Conservation (phyloP, 2,329 filamentous ascomycete genomes). For the Fusarium sp. region DNA sequence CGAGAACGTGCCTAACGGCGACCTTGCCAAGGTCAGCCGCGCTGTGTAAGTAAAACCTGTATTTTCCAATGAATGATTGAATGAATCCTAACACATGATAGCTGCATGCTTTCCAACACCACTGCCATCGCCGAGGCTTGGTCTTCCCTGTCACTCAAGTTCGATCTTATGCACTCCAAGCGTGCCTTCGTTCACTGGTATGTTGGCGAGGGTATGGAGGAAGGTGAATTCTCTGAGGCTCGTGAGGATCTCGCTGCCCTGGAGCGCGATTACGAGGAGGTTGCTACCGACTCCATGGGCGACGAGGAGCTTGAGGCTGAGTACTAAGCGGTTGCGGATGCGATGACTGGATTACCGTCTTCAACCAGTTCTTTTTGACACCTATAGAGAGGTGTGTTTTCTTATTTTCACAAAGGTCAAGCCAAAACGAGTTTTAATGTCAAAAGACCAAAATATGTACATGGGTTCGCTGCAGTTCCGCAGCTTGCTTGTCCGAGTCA, state of each 20-base stretch:
- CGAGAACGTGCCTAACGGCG: slow-evolving; percentile 94
- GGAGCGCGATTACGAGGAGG: slow-evolving; percentile 99
- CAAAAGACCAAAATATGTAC: slow-evolving; percentile 52
- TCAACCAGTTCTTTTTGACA: slow-evolving; percentile 48
- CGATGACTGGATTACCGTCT: slow-evolving; percentile 43
- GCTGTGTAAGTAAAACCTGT: slow-evolving; percentile 81
- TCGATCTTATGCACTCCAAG: slow-evolving; percentile 99
- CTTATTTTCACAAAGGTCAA: slow-evolving; percentile 53
- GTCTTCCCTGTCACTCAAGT: slow-evolving; percentile 96
- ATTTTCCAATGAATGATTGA: no score
- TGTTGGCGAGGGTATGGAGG: slow-evolving; percentile 99
- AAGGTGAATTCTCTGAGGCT: slow-evolving; percentile 99
- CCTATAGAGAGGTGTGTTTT: slow-evolving; percentile 55
- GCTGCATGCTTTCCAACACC: slow-evolving; percentile 99
- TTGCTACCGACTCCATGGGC: slow-evolving; percentile 92
- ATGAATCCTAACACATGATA: slow-evolving; percentile 51
- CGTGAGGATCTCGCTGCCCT: slow-evolving; percentile 98
- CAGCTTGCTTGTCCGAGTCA: slow-evolving; percentile 28
- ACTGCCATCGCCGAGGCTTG: slow-evolving; percentile 98
- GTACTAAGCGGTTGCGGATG: slow-evolving; percentile 72
- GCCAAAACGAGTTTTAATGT: slow-evolving; percentile 56
- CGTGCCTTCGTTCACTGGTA: slow-evolving; percentile 99
- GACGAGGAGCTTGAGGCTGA: slow-evolving; percentile 89
- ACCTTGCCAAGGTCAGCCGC: slow-evolving; percentile 97
- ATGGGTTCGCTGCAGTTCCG: slow-evolving; percentile 34